Evolutionary conservation across 495 filamentous ascomycete species (phyloP).

Genomic region (Viridothelium virens): DNA sequence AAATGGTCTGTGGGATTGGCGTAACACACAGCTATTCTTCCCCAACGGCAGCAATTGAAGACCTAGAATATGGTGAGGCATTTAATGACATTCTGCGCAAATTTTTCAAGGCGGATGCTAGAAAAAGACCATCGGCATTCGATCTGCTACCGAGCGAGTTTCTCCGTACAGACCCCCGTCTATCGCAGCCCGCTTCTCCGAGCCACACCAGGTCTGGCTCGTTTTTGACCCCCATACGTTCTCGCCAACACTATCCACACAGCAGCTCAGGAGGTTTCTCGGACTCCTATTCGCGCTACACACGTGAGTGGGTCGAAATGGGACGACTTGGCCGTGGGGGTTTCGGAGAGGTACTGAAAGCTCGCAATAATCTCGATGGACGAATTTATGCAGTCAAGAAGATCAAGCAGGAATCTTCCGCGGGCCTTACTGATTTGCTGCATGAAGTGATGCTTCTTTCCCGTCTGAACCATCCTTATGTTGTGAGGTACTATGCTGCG

Average conservation of each 20-base stretch:
- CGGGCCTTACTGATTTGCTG: constrained; percentile 73
- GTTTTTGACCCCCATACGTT: constrained; percentile 1
- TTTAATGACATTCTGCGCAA: constrained; percentile 70
- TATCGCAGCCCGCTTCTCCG: neutral
- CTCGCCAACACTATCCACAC: neutral
- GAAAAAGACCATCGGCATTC: constrained; percentile 80
- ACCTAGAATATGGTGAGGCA: constrained; percentile 61
- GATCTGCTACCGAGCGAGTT: constrained; percentile 87
- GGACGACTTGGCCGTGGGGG: constrained; percentile 86
- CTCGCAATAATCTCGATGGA: constrained; percentile 86
- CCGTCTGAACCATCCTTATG: constrained; percentile 86
- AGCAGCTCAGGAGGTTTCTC: neutral
- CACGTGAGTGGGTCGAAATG: constrained; percentile 81
- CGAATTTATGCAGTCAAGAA: constrained; percentile 95
- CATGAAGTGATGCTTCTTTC: constrained; percentile 89
- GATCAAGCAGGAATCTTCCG: constrained; percentile 72
- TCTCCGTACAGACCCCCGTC: constrained; percentile 52
- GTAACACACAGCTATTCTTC: constrained; percentile 70
- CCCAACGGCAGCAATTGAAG: constrained; percentile 56
- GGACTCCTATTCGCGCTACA: constrained; percentile 59
- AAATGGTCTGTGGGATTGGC: constrained; percentile 87
- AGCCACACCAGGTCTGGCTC: neutral
- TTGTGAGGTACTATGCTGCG: constrained; percentile 90
- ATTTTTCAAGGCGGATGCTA: constrained; percentile 73
- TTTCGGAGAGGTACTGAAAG: constrained; percentile 95